Base-by-base conservation (phyloP, 441 rosid species). In the Brassica balearica region DNA sequence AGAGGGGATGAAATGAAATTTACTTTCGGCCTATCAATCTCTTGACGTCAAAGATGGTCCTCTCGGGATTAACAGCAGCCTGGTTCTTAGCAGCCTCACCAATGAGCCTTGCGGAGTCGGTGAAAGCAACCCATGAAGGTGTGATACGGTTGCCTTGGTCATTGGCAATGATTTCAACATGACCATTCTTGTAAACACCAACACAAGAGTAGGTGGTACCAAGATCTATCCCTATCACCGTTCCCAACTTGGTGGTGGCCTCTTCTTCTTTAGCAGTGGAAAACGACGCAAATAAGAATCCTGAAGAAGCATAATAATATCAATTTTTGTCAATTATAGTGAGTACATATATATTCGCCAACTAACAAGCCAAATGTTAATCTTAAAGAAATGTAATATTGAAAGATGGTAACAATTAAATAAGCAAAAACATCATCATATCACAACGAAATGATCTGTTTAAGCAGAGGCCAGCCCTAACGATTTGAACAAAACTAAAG, bases 131-230 rank as follows among this genome's bases (percentile, higher is more conserved):
- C 98, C 97, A 94, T 0, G 97, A 92, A 14, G 97, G 96, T 48
- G 98, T 94, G 34, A 94, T 92, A 81, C 97, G 93, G 85, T 94
- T 94, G 14, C 98, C 97, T 82, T 94, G 98, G 84, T 94, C 98
- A 80, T 94, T 94, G 58, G 98, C 97, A 81, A 92, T 89, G 82
- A 94, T 94, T 81, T 94, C 98, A 0, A 94, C 97, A 80, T 94
- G 97, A 15, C 98, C 98, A 25, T 91, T 91, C 86, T 91, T 94
- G 89, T 92, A 94, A 55, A 94, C 98, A 83, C 97, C 98, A 38
- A 94, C 98, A 83, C 98, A 94, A 3, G 98, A 91, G 65, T 93
- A 93, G 0, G 98, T 93, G 20, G 98, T 93, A 1, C 94, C 97
- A 38, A 90, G 92, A 73, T 94, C 98, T 34, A 94, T 94, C 41